Base-by-base conservation (phyloP, 169 alveolate genomes). In the Plasmodium inui region DNA sequence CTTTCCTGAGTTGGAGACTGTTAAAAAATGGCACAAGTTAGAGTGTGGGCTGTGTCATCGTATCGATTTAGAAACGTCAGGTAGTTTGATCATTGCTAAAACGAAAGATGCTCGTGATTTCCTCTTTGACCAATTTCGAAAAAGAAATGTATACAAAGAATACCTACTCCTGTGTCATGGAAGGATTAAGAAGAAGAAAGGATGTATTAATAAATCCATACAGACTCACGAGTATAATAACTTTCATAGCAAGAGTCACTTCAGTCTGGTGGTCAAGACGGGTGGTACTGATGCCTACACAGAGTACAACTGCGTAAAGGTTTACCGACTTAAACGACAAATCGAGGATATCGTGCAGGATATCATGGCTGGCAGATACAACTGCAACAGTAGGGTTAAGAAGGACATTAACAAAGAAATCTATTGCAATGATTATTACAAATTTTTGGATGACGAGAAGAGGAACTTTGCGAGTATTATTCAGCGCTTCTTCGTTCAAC, bases 21-120 rank as follows among this genome's bases (percentile, higher is more conserved):
- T 95, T 4, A 86, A 94, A 26, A 94, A 95, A 55, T 95, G 97
- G 97, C 95, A 93, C 81, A 96, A 95, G 84, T 73, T 95, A 82
- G 97, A 95, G 80, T 95, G 97, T 74, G 97, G 97, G 19, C 81
- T 95, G 71, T 95, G 97, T 88, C 97, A 95, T 57, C 92, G 97
- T 41, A 95, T 95, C 0, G 97, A 95, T 92, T 70, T 95, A 44
- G 97, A 95, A 79, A 95, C 97, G 1, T 94, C 96, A 19, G 97
- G 97, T 78, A 92, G 96, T 22, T 89, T 95, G 19, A 95, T 95
- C 32, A 92, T 95, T 57, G 97, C 97, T 2, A 93, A 94, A 89
- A 95, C 96, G 14, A 91, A 95, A 5, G 93, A 96, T 17, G 97
- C 97, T 0, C 80, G 97, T 34, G 97, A 95, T 22, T 84, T 83